These are phyloP conservation scores for Leptographium flavum DNA, from an alignment of 2,329 filamentous ascomycete species.

Conservation along the genomic window DNA sequence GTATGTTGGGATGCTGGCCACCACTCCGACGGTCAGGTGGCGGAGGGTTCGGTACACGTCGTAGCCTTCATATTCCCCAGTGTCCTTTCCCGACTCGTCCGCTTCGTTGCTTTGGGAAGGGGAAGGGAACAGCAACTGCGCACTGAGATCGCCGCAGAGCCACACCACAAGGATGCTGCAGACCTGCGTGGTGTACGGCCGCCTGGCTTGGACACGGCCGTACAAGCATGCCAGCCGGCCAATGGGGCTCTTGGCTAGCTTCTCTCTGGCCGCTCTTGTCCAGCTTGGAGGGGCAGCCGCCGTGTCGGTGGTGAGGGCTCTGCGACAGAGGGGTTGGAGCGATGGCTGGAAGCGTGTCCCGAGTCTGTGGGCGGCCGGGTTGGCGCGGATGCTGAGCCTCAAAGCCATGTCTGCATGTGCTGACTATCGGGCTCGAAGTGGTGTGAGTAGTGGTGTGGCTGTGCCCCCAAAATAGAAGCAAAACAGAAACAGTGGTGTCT, in stretches of 20 bases:
- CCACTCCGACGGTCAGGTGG: constrained; percentile 58
- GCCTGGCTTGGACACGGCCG: constrained; percentile 50
- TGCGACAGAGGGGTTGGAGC: not conserved
- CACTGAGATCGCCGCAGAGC: constrained; percentile 60
- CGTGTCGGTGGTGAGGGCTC: not conserved
- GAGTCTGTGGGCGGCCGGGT: not conserved
- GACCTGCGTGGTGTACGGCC: constrained; percentile 69
- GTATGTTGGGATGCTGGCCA: constrained; percentile 63
- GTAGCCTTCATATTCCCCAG: constrained; percentile 36
- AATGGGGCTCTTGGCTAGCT: not conserved
- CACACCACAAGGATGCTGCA: constrained; percentile 65
- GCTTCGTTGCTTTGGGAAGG: not conserved
- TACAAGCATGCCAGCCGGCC: constrained; percentile 38
- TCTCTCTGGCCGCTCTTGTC: not conserved
- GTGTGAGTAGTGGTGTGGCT: not conserved
- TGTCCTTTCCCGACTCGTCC: not conserved
- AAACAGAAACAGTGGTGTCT: not conserved
- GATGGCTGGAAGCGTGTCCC: not conserved
- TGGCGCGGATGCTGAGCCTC: not conserved
- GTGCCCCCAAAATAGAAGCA: not conserved
- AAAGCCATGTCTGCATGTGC: not conserved
- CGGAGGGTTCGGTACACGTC: constrained; percentile 54
- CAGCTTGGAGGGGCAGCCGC: not conserved
- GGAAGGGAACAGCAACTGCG: constrained; percentile 47
- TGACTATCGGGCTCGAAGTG: not conserved